A percentile compares a stretch with the other conserved stretches of the same genome.
Conservation (phyloP, 257 asterid species). For the Verbena officinalis region DNA sequence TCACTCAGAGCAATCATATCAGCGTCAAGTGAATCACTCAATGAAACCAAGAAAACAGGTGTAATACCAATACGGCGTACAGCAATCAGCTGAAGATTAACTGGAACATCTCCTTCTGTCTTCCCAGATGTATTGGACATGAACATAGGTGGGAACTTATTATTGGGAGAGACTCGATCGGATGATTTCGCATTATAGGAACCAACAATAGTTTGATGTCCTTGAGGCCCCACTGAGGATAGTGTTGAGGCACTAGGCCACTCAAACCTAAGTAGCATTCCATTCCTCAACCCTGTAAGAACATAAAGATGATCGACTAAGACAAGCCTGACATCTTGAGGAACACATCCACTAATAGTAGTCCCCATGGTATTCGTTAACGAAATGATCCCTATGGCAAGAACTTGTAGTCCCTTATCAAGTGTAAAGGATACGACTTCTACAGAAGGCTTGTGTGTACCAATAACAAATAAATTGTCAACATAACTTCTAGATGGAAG, state of each 20-base stretch:
- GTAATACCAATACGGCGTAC: constrained; percentile 95
- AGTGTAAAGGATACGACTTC: constrained; percentile 74
- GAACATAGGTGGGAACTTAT: constrained; percentile 36
- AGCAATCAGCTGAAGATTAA: constrained; percentile 85
- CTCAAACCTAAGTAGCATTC: constrained; percentile 98
- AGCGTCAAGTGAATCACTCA: constrained; percentile 79
- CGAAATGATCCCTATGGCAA: constrained; percentile 76
- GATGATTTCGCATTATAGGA: constrained; percentile 46
- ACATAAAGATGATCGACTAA: constrained; percentile 81
- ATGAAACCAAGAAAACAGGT: constrained; percentile 89
- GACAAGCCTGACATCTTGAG: constrained; percentile 94
- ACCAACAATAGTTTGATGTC: constrained; percentile 42
- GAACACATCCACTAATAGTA: constrained; percentile 81
- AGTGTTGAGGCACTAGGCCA: constrained; percentile 69
- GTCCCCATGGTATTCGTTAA: constrained; percentile 76
- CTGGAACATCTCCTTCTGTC: constrained; percentile 48
- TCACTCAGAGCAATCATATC: constrained; percentile 95
- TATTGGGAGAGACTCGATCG: constrained; percentile 39
- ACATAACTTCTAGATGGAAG: constrained; percentile 42
- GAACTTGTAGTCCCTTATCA: constrained; percentile 67
- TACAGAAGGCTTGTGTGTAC: constrained; percentile 96
- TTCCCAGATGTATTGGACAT: constrained; percentile 43
- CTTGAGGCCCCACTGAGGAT: constrained; percentile 38
- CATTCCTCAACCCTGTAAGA: constrained; percentile 94
- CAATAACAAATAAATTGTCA: constrained; percentile 64